phyloP scores from a whole-genome alignment of 2,329 filamentous ascomycete species.

The Ophiostoma montium region DNA sequence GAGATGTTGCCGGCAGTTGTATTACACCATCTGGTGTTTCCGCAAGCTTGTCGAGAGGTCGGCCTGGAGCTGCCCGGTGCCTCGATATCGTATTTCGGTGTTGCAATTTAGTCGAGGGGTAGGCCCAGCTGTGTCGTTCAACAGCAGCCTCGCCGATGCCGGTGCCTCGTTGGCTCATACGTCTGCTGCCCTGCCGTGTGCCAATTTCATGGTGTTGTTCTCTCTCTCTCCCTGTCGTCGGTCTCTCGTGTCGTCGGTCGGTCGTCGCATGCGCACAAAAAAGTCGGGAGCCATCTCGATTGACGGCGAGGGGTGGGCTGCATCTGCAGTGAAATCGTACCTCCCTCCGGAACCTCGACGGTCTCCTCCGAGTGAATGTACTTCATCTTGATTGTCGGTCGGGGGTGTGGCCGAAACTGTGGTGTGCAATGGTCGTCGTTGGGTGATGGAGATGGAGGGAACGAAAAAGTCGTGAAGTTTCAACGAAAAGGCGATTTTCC shows the following conservation, averaged over 20 bases:
- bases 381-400: conserved; percentile 66
- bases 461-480: conserved; percentile 6
- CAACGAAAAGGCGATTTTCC: conserved; percentile 5
- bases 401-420: conserved; percentile 16
- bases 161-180: too few relatives aligned
- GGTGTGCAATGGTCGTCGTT: conserved; percentile 7
- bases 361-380: conserved; percentile 98
- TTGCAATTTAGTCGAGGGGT: too few relatives aligned
- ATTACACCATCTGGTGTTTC: too few relatives aligned
- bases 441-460: conserved; percentile 8
- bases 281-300: background rate
- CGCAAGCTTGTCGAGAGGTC: too few relatives aligned
- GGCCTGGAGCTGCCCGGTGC: too few relatives aligned
- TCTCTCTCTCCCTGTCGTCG: background rate
- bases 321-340: conserved; percentile 32
- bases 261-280: conserved; percentile 6
- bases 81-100: too few relatives aligned
- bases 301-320: background rate
- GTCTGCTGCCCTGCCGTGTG: background rate
- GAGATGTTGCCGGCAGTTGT: too few relatives aligned
- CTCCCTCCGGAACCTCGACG: conserved; percentile 90
- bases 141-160: too few relatives aligned
- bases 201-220: background rate
- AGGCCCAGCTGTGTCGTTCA: too few relatives aligned
- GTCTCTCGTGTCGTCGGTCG: background rate